These are phyloP conservation scores for Acarospora socialis DNA, from an alignment of 2,329 filamentous ascomycete genomes.

Conservation along the genomic window DNA sequence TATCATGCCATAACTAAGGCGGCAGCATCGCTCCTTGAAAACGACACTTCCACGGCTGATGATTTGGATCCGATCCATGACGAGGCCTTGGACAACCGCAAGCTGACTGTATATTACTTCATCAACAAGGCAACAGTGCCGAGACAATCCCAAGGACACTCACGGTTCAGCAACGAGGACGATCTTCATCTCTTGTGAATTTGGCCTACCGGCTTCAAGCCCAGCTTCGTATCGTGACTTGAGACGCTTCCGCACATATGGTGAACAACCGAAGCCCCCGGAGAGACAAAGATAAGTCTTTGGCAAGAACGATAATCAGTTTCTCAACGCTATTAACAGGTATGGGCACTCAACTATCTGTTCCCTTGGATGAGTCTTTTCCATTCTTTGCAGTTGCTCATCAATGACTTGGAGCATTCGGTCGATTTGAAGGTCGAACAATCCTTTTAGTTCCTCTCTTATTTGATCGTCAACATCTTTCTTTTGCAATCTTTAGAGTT, in stretches of 20 bases:
- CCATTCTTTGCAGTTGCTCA: conserved; percentile 11
- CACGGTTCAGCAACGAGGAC: conserved; percentile 22
- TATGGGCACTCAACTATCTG: conserved; percentile 18
- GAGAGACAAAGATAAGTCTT: conserved; percentile 22
- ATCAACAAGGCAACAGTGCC: neutral
- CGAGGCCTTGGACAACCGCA: conserved; percentile 22
- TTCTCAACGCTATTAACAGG: no score
- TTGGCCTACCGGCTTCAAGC: conserved; percentile 9
- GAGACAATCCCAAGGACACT: conserved; percentile 4
- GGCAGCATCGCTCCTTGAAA: conserved; percentile 21
- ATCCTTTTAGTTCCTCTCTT: conserved; percentile 8
- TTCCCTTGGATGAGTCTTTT: conserved; percentile 15
- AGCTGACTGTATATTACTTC: conserved; percentile 16
- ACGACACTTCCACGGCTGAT: conserved; percentile 17
- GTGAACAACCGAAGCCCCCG: conserved; percentile 22
- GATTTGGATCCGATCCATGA: conserved; percentile 22
- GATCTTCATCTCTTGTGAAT: conserved; percentile 17
- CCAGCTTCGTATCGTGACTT: conserved; percentile 15
- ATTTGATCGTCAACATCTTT: no score
- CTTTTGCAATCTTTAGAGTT: conserved; percentile 7
- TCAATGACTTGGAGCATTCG: conserved; percentile 9
- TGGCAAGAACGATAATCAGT: no score
- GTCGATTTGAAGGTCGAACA: conserved; percentile 11
- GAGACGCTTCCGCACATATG: conserved; percentile 19
- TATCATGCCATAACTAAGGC: conserved; percentile 24